A percentile compares a stretch with the other conserved stretches of the same genome.
These are phyloP conservation scores for Gaeumannomyces sp. DNA, from an alignment of 2,329 filamentous ascomycete genomes.

Conservation along the genomic window DNA sequence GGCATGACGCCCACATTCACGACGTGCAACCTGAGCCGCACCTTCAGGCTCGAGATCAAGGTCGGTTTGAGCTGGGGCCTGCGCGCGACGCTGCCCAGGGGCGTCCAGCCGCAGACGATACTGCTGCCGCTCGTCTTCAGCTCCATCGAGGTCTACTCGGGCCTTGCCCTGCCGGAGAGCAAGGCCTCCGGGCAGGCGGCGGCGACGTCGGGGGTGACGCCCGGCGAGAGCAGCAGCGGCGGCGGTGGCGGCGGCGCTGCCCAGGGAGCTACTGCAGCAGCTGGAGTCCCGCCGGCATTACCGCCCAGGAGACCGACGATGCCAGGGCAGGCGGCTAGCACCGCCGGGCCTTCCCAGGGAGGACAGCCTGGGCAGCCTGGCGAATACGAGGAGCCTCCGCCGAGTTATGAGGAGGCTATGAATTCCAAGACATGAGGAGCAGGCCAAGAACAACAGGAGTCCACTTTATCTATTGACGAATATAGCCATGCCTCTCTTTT, in stretches of 20 bases:
- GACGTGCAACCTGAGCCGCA: slow-evolving; percentile 79
- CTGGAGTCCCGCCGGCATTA: slow-evolving; percentile 3
- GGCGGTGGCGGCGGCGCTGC: not conserved
- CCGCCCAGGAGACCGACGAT: not conserved
- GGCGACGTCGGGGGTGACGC: slow-evolving; percentile 1
- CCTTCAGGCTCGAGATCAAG: slow-evolving; percentile 77
- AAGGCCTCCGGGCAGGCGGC: not conserved
- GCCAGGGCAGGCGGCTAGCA: not conserved
- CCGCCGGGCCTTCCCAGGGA: slow-evolving; percentile 1
- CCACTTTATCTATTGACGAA: not conserved
- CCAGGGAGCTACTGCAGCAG: not conserved
- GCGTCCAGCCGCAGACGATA: slow-evolving; percentile 58
- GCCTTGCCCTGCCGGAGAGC: slow-evolving; percentile 32
- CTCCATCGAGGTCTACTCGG: slow-evolving; percentile 73
- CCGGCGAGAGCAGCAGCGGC: slow-evolving; percentile 9
- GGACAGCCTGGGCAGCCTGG: not conserved
- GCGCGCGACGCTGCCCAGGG: slow-evolving; percentile 29
- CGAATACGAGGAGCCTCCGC: slow-evolving; percentile 9
- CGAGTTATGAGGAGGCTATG: slow-evolving; percentile 11
- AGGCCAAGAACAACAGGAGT: not conserved
- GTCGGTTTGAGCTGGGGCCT: slow-evolving; percentile 72
- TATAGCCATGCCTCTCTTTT: not conserved
- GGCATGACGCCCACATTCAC: slow-evolving; percentile 74
- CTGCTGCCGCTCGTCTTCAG: slow-evolving; percentile 73
- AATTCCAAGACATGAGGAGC: slow-evolving; percentile 6